A percentile compares a stretch with the other conserved stretches of the same genome.
Evolutionary conservation across 371 early-diverging fungal species (phyloP).

Genomic region (Neoconidiobolus thromboides): DNA sequence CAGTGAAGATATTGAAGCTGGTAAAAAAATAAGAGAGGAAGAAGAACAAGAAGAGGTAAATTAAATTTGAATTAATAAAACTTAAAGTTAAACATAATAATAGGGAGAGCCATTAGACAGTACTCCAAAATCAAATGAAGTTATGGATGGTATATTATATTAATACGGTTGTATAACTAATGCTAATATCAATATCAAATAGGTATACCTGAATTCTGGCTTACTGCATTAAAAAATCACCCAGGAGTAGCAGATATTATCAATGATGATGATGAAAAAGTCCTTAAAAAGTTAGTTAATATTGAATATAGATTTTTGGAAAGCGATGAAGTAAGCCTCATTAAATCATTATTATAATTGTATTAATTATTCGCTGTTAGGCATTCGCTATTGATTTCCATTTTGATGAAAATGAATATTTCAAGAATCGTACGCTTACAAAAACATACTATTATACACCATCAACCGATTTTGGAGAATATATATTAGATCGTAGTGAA

Average conservation of each 20-base stretch:
- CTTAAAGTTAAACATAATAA: neutral
- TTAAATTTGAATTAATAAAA: constrained; percentile 11
- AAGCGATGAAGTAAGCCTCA: constrained; percentile 28
- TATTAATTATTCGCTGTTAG: constrained; percentile 13
- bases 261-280: constrained; percentile 73
- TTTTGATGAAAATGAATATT: constrained; percentile 74
- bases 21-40: constrained; percentile 29
- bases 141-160: too few species aligned
- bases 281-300: constrained; percentile 63
- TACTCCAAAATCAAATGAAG: too few species aligned
- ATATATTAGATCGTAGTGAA: constrained; percentile 78
- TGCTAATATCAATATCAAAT: constrained; percentile 9
- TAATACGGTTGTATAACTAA: too few species aligned
- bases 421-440: constrained; percentile 61
- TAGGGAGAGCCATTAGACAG: neutral
- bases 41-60: constrained; percentile 20
- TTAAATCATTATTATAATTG: neutral
- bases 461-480: constrained; percentile 40
- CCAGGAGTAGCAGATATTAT: constrained; percentile 58
- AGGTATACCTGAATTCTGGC: constrained; percentile 86
- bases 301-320: constrained; percentile 65
- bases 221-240: constrained; percentile 71
- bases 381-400: constrained; percentile 89
- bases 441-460: constrained; percentile 83
- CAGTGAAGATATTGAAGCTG: constrained; percentile 53